phyloP scores from a whole-genome alignment of 2,329 filamentous ascomycete species.

The Tolypocladium tundrense region DNA sequence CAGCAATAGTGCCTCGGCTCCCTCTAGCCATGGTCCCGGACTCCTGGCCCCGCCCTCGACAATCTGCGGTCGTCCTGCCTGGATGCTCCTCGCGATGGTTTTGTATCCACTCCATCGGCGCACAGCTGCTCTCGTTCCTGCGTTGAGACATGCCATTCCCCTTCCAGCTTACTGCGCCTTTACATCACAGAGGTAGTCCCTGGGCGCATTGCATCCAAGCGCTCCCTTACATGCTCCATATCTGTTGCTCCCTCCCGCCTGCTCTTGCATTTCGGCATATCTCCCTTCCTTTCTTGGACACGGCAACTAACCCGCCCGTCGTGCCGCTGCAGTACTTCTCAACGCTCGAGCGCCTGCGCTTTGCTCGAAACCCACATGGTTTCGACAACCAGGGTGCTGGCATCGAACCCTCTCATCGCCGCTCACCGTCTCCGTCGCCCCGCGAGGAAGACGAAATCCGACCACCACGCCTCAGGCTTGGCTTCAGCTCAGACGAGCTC shows the following conservation, averaged over 20 bases:
- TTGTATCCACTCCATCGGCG: not conserved
- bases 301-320: not conserved
- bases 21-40: not conserved
- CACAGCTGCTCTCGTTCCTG: slow-evolving; percentile 18
- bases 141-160: slow-evolving; percentile 28
- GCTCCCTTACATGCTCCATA: not conserved
- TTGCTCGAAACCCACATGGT: slow-evolving; percentile 35
- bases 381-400: slow-evolving; percentile 19
- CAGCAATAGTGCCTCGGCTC: not conserved
- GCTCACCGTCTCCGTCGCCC: slow-evolving; percentile 8
- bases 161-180: slow-evolving; percentile 12
- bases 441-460: slow-evolving; percentile 1
- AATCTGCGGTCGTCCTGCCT: not conserved
- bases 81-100: not conserved
- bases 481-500: slow-evolving; percentile 8
- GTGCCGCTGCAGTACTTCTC: slow-evolving; percentile 54
- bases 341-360: slow-evolving; percentile 57
- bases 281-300: not conserved
- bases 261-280: not conserved
- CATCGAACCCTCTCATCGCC: slow-evolving; percentile 12
- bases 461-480: slow-evolving; percentile 2
- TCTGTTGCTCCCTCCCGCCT: not conserved
- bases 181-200: slow-evolving; percentile 4
- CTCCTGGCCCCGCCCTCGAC: not conserved
- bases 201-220: not conserved